Evolutionary conservation across 441 rosid genomes (phyloP).

Genomic region (Kokia cookei): DNA sequence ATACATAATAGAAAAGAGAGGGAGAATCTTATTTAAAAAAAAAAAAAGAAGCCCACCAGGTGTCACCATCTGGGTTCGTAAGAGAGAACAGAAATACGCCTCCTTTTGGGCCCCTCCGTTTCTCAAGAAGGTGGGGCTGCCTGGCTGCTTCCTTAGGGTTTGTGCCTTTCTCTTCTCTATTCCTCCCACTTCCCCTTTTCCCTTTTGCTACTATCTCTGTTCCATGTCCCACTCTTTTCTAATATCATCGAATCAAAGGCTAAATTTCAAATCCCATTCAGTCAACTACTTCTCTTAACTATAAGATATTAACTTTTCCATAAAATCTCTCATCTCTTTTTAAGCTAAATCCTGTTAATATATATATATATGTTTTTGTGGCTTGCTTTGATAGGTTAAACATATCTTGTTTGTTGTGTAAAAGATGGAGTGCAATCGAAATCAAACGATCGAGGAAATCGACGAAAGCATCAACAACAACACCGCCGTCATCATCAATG

Average conservation of each 20-base stretch:
- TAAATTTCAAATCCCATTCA: slow-evolving; percentile 1
- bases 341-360: not conserved
- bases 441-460: slow-evolving; percentile 29
- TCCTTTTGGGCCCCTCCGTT: not conserved
- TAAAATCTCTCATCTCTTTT: not conserved
- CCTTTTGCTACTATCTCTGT: not conserved
- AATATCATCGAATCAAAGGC: not conserved
- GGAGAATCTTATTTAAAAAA: not conserved
- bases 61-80: not conserved
- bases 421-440: slow-evolving; percentile 25
- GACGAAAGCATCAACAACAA: slow-evolving; percentile 19
- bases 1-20: too few relatives aligned
- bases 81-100: not conserved
- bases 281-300: slow-evolving; percentile 6
- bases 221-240: not conserved
- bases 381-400: not conserved
- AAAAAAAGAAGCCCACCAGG: not conserved
- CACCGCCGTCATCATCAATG: slow-evolving; percentile 2
- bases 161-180: not conserved
- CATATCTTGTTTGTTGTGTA: not conserved
- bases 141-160: slow-evolving; percentile 17
- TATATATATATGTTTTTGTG: not conserved
- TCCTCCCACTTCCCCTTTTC: not conserved
- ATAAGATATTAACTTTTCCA: not conserved
- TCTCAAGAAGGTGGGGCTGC: slow-evolving; percentile 2